These are phyloP conservation scores for Cyclospora cayetanensis DNA, from an alignment of 169 alveolate species.

Conservation along the genomic window DNA sequence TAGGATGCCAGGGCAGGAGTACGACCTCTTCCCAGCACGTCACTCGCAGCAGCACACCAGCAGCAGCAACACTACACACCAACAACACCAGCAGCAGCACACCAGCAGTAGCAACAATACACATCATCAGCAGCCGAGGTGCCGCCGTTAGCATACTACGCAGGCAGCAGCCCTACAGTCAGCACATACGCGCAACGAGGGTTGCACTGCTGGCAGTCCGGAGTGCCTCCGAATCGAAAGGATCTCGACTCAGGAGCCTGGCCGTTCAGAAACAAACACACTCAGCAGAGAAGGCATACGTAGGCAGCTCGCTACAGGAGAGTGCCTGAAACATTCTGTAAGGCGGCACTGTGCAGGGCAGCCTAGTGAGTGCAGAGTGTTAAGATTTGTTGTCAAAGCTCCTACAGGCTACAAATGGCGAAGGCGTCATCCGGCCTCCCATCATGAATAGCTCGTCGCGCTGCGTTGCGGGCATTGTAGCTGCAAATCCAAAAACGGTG, in stretches of 20 bases:
- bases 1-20: too few relatives aligned
- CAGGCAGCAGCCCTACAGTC: slow-evolving; percentile 3
- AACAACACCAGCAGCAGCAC: slow-evolving; percentile 4
- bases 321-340: too few relatives aligned
- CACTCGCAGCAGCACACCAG: too few relatives aligned
- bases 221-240: neutral
- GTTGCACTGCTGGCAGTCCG: slow-evolving; percentile 15
- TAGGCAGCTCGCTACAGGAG: too few relatives aligned
- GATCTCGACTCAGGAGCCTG: slow-evolving; percentile 15
- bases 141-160: neutral
- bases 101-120: neutral
- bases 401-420: neutral
- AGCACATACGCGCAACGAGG: slow-evolving; percentile 3
- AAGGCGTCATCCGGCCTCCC: slow-evolving; percentile 2
- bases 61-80: too few relatives aligned
- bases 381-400: too few relatives aligned
- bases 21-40: too few relatives aligned
- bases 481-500: neutral
- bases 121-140: neutral
- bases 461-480: neutral
- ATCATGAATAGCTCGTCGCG: neutral
- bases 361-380: too few relatives aligned
- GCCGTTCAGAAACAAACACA: too few relatives aligned
- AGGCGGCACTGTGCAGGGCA: too few relatives aligned
- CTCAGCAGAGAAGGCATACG: too few relatives aligned